Base-by-base conservation (phyloP, 768 basidiomycete species). In the Amanita thiersii region DNA sequence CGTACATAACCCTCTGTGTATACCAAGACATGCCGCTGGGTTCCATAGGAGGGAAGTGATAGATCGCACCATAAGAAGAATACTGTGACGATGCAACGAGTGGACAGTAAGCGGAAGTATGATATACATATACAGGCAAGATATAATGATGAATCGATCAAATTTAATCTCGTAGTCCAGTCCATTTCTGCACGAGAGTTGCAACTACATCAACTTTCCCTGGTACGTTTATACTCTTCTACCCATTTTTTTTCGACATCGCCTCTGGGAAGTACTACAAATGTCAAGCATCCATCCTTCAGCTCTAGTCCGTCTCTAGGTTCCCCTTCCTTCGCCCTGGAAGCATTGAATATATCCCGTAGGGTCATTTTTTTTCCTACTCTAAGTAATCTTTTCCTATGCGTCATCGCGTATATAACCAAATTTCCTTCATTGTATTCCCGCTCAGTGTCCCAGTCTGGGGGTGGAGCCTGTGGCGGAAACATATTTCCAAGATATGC, bases 351-450 rank as follows among this genome's bases (percentile, higher is more conserved):
- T 3, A 94, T 81, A 52, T 92, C 86, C 34, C 71, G 63, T 45
- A 98, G 64, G 8, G 83, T 84, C 78, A 94, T 82, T 57, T 86
- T 90, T 64, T 82, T 87, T 10, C 93, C 94, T 3, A 94, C 77
- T 62, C 93, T 99, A 45, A 99, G 65, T 34, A 98, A 60, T 28
- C 89, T 73, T 53, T 75, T 83, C 44, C 73, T 61, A 46, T 66
- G 64, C 8, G 93, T 97, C 54, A 81, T 81, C 24, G 86, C 87
- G 61, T 96, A 98, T 4, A 96, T 69, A 2, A 80, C 76, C 11
- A 97, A 64, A 39, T 76, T 72, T 1, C 65, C 72, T 14, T 68
- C 65, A 2, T 62, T 56, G 51, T 93, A 97, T 59, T 89, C 77
- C 3, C 69, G 66, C 26, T 69, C 72, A 38, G 52, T 52, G 54